Evolutionary conservation across 805 yeast species (phyloP), one percentile per base, ranked within the genome.

Genomic region (Saccharomycopsis olivae): DNA sequence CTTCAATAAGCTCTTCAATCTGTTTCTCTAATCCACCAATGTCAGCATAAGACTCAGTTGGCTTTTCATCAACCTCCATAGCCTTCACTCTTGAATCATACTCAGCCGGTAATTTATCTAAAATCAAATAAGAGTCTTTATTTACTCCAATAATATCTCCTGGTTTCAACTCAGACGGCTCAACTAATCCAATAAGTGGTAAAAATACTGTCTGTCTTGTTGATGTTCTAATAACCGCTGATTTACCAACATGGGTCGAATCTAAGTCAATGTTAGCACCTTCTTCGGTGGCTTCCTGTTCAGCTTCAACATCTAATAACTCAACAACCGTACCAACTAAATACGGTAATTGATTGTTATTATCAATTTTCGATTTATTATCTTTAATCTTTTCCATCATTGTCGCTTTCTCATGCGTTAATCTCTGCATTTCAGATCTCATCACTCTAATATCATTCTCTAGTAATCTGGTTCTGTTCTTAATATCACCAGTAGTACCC

Each of bases 11-110:
- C 61, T 92, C 99, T 64, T 92, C 97, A 52, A 92, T 92, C 61
- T 92, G 99, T 63, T 92, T 92, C 61, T 89, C 97, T 52, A 92
- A 69, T 9, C 99, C 99, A 56, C 99, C 99, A 51, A 92, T 94
- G 59, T 92, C 98, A 1, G 94, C 78, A 57, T 92, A 92, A 9
- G 95, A 86, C 60, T 92, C 98, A 1, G 95, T 82, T 44, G 99
- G 99, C 57, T 89, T 88, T 64, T 92, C 98, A 58, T 92, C 99
- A 38, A 92, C 98, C 61, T 92, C 98, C 99, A 92, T 85, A 10
- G 97, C 97, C 64, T 92, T 92, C 38, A 92, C 99, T 53, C 98
- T 74, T 40, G 94, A 82, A 60, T 92, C 99, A 57, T 92, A 92
- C 62, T 92, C 98, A 2, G 96, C 87, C 9, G 98, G 98, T 49